Evolutionary conservation across 345 rosid species (phyloP), one percentile per base, ranked within the genome.

Genomic region (Syzygium jambos): DNA sequence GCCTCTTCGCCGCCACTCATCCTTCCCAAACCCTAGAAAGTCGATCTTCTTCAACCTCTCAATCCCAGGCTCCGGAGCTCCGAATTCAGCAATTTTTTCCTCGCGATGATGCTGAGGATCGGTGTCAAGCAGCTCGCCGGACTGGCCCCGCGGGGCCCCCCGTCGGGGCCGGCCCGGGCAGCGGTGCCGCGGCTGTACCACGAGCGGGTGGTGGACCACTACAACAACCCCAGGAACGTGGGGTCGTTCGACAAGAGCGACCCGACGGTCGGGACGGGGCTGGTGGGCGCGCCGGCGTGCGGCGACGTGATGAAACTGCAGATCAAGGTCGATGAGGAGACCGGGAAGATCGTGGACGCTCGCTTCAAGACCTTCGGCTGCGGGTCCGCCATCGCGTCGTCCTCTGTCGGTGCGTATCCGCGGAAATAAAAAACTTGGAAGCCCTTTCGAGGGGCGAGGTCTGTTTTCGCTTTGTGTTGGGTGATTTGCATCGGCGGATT

Each of bases 241-340:
- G 99, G 99, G 0, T 93, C 99, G 34, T 94, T 98, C 87, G 99
- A 98, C 86, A 98, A 98, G 94, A 96, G 88, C 87, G 99, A 96
- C 84, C 97, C 99, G 7, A 84, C 27, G 63, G 92, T 98, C 1
- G 99, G 99, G 7, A 98, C 99, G 17, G 99, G 99, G 0, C 94
- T 98, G 59, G 99, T 98, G 11, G 99, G 99, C 0, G 99, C 99
- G 19, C 99, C 99, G 1, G 98, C 99, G 2, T 98, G 99, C 52
- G 99, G 99, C 10, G 99, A 98, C 90, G 98, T 98, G 9, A 98
- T 96, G 99, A 98, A 98, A 95, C 95, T 98, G 43, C 99, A 98
- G 86, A 96, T 98, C 68, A 98, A 90, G 94, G 96, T 96, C 77
- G 98, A 98, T 87, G 98, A 98, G 78, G 89, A 92, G 87, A 94